A percentile compares a stretch with the other conserved stretches of the same genome.
These are phyloP conservation scores for Aspergillus taichungensis DNA, from an alignment of 495 filamentous ascomycete genomes.

Conservation along the genomic window DNA sequence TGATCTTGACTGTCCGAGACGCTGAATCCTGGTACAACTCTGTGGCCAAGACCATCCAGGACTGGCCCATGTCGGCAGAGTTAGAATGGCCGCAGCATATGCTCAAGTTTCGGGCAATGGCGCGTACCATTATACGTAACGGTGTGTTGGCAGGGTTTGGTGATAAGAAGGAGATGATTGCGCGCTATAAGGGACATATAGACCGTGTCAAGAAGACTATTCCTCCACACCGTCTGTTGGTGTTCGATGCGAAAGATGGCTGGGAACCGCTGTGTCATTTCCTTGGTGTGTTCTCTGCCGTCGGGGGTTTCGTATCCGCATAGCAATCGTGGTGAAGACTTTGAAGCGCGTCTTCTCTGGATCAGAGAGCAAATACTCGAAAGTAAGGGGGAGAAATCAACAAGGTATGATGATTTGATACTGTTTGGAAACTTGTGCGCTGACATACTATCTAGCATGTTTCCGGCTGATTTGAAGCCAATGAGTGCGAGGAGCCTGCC, in stretches of 20 bases:
- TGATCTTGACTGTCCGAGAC: slow-evolving; percentile 29
- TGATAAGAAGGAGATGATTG: slow-evolving; percentile 11
- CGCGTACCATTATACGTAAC: slow-evolving; percentile 14
- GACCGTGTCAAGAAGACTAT: slow-evolving; percentile 6
- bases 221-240: slow-evolving; percentile 4
- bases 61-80: neutral
- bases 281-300: too few species aligned
- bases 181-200: slow-evolving; percentile 10
- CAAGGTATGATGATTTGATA: too few species aligned
- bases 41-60: slow-evolving; percentile 23
- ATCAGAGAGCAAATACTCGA: too few species aligned
- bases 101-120: slow-evolving; percentile 8
- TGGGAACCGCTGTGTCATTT: slow-evolving; percentile 32
- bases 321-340: too few species aligned
- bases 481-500: too few species aligned
- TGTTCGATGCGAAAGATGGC: slow-evolving; percentile 20
- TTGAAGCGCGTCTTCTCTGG: too few species aligned
- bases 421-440: too few species aligned
- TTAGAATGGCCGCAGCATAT: neutral
- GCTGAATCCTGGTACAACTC: slow-evolving; percentile 33
- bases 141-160: slow-evolving; percentile 14
- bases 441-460: too few species aligned
- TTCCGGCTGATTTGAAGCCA: too few species aligned
- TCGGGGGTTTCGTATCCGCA: too few species aligned
- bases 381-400: too few species aligned